Percentiles rank a stretch among this genome's conserved stretches.
phyloP scores from a whole-genome alignment of 257 asterid species.

The Cynanchum wilfordii region DNA sequence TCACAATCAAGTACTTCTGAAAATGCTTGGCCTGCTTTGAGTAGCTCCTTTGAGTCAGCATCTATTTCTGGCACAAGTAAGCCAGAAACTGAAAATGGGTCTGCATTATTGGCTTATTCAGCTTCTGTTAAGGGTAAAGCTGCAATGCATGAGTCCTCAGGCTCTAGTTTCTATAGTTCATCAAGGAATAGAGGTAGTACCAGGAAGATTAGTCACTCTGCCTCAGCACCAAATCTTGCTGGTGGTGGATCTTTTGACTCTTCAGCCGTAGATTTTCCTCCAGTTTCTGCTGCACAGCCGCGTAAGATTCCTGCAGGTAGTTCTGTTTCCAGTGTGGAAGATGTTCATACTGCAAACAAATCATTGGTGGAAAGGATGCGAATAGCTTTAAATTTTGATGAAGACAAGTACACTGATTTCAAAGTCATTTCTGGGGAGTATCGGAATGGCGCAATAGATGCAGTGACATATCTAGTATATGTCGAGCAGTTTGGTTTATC shows the following conservation, averaged over 20 bases:
- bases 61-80: conserved; percentile 22
- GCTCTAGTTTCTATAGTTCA: conserved; percentile 40
- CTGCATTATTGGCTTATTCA: conserved; percentile 36
- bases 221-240: conserved; percentile 79
- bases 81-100: conserved; percentile 27
- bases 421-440: conserved; percentile 74
- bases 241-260: conserved; percentile 40
- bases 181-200: conserved; percentile 45
- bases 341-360: conserved; percentile 80
- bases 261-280: conserved; percentile 61
- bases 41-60: conserved; percentile 17
- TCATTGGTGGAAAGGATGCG: conserved; percentile 82
- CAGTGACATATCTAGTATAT: conserved; percentile 59
- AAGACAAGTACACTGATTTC: conserved; percentile 66
- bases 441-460: conserved; percentile 65
- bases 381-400: conserved; percentile 56
- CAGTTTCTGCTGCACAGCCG: conserved; percentile 58
- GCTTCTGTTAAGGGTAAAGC: conserved; percentile 46
- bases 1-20: conserved; percentile 11
- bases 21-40: conserved; percentile 26
- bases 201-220: conserved; percentile 53
- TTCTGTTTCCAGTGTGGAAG: conserved; percentile 38
- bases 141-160: conserved; percentile 31
- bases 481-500: conserved; percentile 88
- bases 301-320: conserved; percentile 33